Evolutionary conservation across 139 green algal species (phyloP), one percentile per base, ranked within the genome.

Genomic region (Coccomyxa sp.): DNA sequence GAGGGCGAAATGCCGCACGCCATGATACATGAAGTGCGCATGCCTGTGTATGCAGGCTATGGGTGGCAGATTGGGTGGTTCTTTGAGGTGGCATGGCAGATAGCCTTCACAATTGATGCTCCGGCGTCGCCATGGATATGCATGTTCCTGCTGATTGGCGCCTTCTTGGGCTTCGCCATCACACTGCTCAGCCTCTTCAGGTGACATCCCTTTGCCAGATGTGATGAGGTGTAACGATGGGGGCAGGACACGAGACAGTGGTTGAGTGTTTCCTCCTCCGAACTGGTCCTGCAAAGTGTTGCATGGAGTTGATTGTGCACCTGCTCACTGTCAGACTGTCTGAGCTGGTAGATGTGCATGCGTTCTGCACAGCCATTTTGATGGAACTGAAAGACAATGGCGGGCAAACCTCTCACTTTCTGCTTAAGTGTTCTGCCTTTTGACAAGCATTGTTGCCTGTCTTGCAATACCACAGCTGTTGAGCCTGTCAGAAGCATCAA

Each of bases 11-110:
- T 17, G 17, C 17, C 17, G 63, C n/a, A n/a, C n/a, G 38, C 38
- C 38, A 51, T 51, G 7, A 51, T 51, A 51, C 3, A 9, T 71
- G 9, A 71, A 9, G 63, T 28, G 63, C 30, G 14, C 15, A 14
- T 14, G 58, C 32, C 13, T 66, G 30, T 80, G 76, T n/a, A 18
- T 81, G 84, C 81, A 88, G 85, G 85, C 58, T 88, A 83, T 38
- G 58, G 79, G 77, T 95, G 91, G 91, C 81, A 88, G 57, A n/a
- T 83, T 14, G 87, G 88, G 0, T 95, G 91, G 91, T 58, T 88
- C 10, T 88, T 85, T 58, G 84, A 92, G 81, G 75, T 76, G 18
- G 58, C 80, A 14, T 95, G 91, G 91, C 91, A 93, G 84, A 27
- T 93, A 0, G 68, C 82, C 13, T 94, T 95, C 77, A 81, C 84